Conservation (phyloP, 2,329 filamentous ascomycete genomes). For the Cladophialophora bantiana region DNA sequence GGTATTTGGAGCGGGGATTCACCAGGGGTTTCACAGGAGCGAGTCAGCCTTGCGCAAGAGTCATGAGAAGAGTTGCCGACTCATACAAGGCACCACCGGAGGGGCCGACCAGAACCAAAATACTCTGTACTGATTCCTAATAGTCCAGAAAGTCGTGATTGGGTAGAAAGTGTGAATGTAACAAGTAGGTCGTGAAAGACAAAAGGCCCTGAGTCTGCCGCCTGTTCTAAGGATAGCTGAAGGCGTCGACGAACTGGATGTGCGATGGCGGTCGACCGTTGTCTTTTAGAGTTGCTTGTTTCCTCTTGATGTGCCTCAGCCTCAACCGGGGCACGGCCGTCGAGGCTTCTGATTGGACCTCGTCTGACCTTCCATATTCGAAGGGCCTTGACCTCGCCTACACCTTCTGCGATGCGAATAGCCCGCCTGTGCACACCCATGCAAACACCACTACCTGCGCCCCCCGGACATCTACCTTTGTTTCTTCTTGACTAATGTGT, state of each 20-base stretch:
- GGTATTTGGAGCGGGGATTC: background rate
- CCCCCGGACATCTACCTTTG: constrained; percentile 11
- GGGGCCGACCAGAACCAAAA: background rate
- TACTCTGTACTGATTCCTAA: background rate
- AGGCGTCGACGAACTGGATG: background rate
- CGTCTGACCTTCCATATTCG: constrained; percentile 1
- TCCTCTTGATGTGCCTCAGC: constrained; percentile 8
- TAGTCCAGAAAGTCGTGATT: background rate
- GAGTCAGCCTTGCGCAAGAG: background rate
- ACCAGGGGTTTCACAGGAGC: background rate
- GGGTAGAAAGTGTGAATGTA: background rate
- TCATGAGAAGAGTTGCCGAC: background rate
- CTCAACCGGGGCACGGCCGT: background rate
- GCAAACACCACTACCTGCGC: constrained; percentile 9
- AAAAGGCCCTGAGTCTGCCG: background rate
- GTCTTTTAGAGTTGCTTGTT: constrained; percentile 6
- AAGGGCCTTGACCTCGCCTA: background rate
- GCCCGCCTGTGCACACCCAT: background rate
- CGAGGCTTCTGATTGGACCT: background rate
- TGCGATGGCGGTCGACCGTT: background rate
- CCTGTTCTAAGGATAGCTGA: constrained; percentile 2
- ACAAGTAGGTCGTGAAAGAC: background rate
- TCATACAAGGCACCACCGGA: background rate
- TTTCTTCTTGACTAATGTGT: constrained; percentile 2
- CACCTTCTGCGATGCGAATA: constrained; percentile 7